A percentile compares a stretch with the other conserved stretches of the same genome.
phyloP scores from a whole-genome alignment of 2,329 filamentous ascomycete genomes.

The Colletotrichum godetiae region DNA sequence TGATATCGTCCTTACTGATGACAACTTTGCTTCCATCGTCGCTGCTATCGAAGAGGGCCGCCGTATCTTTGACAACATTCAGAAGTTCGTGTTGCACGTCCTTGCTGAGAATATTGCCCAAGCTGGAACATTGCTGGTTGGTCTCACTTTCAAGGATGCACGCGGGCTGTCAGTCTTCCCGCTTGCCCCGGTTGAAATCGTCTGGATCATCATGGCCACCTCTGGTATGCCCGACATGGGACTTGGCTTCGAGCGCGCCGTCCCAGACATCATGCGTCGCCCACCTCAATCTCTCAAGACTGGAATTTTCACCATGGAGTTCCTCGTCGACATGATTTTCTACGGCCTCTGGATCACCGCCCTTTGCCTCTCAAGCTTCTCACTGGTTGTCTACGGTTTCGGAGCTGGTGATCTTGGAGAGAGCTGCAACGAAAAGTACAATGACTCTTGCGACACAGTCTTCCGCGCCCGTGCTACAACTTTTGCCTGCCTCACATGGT shows the following conservation, averaged over 20 bases:
- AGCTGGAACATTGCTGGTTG: constrained; percentile 75
- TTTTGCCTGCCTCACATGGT: constrained; percentile 81
- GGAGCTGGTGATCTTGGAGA: constrained; percentile 66
- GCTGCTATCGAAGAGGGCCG: constrained; percentile 78
- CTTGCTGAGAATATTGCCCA: constrained; percentile 79
- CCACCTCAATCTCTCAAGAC: constrained; percentile 72
- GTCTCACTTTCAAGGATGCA: constrained; percentile 77
- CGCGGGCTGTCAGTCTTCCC: constrained; percentile 77
- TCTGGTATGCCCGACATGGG: constrained; percentile 82
- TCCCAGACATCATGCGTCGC: constrained; percentile 74
- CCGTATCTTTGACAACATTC: constrained; percentile 80
- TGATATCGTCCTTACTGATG: constrained; percentile 77
- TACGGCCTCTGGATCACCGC: constrained; percentile 77
- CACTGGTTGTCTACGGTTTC: constrained; percentile 71
- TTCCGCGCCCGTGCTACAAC: constrained; percentile 80
- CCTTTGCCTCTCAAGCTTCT: constrained; percentile 72
- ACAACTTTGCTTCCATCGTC: constrained; percentile 80
- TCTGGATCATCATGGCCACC: constrained; percentile 87
- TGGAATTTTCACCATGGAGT: constrained; percentile 75
- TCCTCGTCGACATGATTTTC: constrained; percentile 74
- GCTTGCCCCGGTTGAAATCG: constrained; percentile 78
- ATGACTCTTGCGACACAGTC: constrained; percentile 67
- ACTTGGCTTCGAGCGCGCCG: constrained; percentile 77
- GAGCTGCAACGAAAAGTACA: constrained; percentile 70
- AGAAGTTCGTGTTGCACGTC: constrained; percentile 79